Evolutionary conservation across 164 flowering plant genomes (phyloP).

Genomic region (Litsea cubeba): DNA sequence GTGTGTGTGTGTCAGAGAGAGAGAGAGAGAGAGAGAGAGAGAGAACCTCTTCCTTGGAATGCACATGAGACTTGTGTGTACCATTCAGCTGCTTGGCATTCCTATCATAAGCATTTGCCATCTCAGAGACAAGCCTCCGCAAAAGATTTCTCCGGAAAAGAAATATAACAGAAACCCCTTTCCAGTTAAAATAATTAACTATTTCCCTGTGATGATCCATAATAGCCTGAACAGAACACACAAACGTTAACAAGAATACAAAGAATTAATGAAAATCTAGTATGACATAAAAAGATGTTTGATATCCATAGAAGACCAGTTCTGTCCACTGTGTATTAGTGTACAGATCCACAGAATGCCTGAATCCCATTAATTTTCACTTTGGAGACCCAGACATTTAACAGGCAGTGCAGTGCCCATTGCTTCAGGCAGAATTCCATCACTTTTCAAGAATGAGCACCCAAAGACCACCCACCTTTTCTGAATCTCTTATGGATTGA

Average conservation of each 20-base stretch:
- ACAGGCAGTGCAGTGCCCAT: not conserved
- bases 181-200: conserved; percentile 57
- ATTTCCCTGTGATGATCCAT: conserved; percentile 63
- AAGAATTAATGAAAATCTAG: not conserved
- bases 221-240: conserved; percentile 34
- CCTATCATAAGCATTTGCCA: conserved; percentile 76
- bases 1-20: not conserved
- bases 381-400: not conserved
- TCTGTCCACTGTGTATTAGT: not conserved
- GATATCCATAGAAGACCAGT: not conserved
- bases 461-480: not conserved
- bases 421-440: not conserved
- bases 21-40: conserved; percentile 11
- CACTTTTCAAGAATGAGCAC: not conserved
- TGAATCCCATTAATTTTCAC: not conserved
- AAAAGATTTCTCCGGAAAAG: conserved; percentile 70
- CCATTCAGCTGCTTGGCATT: conserved; percentile 69
- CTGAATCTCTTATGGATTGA: not conserved
- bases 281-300: not conserved
- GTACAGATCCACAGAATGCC: not conserved
- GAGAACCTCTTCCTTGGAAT: conserved; percentile 68
- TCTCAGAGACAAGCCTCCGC: conserved; percentile 62
- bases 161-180: conserved; percentile 64
- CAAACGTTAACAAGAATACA: not conserved
- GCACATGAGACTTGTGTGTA: conserved; percentile 84